These are phyloP conservation scores for Phytophthora boehmeriae DNA, from an alignment of 352 stramenopile genomes.

Conservation along the genomic window DNA sequence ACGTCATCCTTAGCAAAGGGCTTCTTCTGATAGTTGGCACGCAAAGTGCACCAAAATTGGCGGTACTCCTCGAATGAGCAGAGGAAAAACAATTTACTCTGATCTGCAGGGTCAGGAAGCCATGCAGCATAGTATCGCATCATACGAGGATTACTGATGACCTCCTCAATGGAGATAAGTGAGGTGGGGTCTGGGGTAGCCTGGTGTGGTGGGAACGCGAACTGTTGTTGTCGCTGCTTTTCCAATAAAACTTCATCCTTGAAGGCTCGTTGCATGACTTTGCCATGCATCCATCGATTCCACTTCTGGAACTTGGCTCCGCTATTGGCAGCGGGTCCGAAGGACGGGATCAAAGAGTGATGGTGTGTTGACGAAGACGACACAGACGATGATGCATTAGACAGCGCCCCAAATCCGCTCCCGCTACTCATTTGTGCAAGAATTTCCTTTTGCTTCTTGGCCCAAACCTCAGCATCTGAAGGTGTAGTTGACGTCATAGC, in stretches of 20 bases:
- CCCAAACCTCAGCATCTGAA: conserved; percentile 69
- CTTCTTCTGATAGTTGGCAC: conserved; percentile 65
- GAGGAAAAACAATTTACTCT: conserved; percentile 85
- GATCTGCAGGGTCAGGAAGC: conserved; percentile 53
- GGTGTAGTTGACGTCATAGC: conserved; percentile 40
- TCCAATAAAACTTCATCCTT: conserved; percentile 61
- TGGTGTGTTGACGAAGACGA: conserved; percentile 30
- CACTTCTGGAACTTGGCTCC: conserved; percentile 85
- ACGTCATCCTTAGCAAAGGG: conserved; percentile 85
- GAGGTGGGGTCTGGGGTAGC: conserved; percentile 44
- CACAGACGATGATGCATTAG: conserved; percentile 17
- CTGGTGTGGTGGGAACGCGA: conserved; percentile 37
- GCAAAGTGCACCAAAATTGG: conserved; percentile 74
- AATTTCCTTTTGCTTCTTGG: conserved; percentile 75
- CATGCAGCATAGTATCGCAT: conserved; percentile 83
- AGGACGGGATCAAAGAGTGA: conserved; percentile 34
- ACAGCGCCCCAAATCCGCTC: conserved; percentile 17
- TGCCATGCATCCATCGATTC: conserved; percentile 80
- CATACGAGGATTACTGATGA: conserved; percentile 80
- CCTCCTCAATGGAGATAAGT: conserved; percentile 78
- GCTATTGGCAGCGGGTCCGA: conserved; percentile 39
- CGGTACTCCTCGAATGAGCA: conserved; percentile 81
- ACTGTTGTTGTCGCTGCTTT: conserved; percentile 35
- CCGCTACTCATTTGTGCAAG: conserved; percentile 54
- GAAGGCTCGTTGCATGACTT: conserved; percentile 67